phyloP scores from a whole-genome alignment of 805 yeast species.

The Wickerhamiella musiphila region DNA sequence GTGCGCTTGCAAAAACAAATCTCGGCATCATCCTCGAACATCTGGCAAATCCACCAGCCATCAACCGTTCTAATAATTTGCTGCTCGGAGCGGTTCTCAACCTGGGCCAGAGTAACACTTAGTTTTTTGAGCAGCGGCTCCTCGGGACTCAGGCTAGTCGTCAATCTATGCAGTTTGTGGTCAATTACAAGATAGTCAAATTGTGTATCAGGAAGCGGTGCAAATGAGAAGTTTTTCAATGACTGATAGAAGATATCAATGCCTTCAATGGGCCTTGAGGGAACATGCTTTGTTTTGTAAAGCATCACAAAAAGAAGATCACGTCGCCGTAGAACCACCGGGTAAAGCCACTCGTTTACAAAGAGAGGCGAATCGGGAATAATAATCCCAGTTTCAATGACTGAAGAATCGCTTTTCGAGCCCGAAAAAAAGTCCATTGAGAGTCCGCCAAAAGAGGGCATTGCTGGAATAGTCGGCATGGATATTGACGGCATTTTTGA shows the following conservation, averaged over 20 bases:
- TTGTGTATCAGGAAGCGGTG: constrained; percentile 3
- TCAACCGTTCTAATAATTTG: no score
- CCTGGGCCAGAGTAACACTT: no score
- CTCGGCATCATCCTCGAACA: no score
- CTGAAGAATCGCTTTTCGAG: not conserved
- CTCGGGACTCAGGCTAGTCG: no score
- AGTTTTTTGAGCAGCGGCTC: no score
- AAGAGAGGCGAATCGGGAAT: not conserved
- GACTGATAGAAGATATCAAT: not conserved
- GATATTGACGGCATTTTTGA: not conserved
- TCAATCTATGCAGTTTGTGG: not conserved
- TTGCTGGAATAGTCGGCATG: not conserved
- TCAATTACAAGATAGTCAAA: constrained; percentile 4
- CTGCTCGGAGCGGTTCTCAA: no score
- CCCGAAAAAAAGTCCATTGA: not conserved
- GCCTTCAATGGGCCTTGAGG: not conserved
- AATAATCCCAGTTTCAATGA: not conserved
- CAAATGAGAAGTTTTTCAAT: constrained; percentile 4
- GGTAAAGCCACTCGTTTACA: not conserved
- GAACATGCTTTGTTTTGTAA: not conserved
- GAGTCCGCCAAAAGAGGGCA: no score
- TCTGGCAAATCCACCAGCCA: no score
- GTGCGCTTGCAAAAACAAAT: no score
- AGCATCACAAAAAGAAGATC: not conserved
- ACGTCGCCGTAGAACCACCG: not conserved